Percentiles rank a stretch among this genome's conserved stretches.
Conservation (phyloP, 116 monocot genomes). For the Cymodocea nodosa region DNA sequence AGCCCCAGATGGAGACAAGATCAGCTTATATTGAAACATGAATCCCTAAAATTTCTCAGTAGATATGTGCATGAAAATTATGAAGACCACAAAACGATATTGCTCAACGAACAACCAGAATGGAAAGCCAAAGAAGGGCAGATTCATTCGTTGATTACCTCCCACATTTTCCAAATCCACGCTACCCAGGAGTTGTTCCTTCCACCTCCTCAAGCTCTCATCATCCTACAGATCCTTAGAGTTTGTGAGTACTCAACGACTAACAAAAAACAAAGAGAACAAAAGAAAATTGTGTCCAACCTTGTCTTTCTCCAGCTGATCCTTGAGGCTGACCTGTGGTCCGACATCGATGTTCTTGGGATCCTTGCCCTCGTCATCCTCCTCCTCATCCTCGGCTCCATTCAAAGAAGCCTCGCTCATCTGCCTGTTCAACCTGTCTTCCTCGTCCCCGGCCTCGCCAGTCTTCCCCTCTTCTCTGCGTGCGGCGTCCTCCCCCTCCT, state of each 20-base stretch:
- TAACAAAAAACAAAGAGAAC: background rate
- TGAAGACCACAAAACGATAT: background rate
- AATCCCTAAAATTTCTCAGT: background rate
- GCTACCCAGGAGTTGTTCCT: conserved; percentile 63
- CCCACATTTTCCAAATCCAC: conserved; percentile 69
- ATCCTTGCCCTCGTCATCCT: conserved; percentile 30
- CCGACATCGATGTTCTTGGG: conserved; percentile 44
- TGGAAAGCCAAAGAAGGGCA: background rate
- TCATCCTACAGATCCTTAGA: conserved; percentile 38
- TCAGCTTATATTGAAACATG: background rate
- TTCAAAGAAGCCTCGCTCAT: conserved; percentile 48
- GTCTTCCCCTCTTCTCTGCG: background rate
- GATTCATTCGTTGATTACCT: conserved; percentile 17
- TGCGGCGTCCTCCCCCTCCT: background rate
- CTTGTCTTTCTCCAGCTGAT: conserved; percentile 84
- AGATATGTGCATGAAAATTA: background rate
- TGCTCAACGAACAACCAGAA: too few species aligned
- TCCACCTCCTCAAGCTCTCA: conserved; percentile 90
- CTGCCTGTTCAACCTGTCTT: conserved; percentile 14
- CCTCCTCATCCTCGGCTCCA: conserved; percentile 48
- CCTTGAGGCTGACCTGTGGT: conserved; percentile 66
- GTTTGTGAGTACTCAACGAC: background rate
- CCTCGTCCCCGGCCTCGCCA: background rate
- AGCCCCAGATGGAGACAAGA: background rate
- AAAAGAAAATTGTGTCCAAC: conserved; percentile 13